Evolutionary conservation across 306 rosid genomes (phyloP), one percentile per base, ranked within the genome.

Genomic region (Cicer chorassanicum): DNA sequence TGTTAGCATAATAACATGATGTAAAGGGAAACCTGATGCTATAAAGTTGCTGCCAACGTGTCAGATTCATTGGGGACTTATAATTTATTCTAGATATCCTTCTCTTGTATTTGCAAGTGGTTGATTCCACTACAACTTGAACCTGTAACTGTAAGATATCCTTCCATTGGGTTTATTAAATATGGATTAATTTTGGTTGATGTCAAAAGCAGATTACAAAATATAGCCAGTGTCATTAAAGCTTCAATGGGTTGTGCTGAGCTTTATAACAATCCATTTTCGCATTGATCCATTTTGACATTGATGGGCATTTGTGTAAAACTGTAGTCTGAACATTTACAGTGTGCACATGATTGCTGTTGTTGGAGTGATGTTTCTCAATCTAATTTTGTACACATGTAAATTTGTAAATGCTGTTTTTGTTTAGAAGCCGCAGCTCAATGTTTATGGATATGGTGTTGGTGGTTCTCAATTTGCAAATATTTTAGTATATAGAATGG

Each of bases 241-340:
- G 64, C 54, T 41, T 40, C 70, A 41, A 64, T 44, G 62, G 15
- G 53, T 51, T 48, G 40, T 49, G 71, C 50, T 74, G 62, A 62
- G 59, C 61, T 46, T 61, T 49, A n/a, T 18, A n/a, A 62, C 9
- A 10, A 15, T 61, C 45, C 46, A 43, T 51, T 29, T 43, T 54
- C n/a, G 18, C 21, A 19, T 1, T 8, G 14, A 14, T 60, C 44
- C 45, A 44, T 53, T 34, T 44, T 55, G 9, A 40, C 48, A 53
- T 21, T 29, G 49, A 66, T 64, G 46, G 9, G 21, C 36, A 55
- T 67, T 67, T 19, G 53, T 24, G 40, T 59, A 44, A 45, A 59
- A 4, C 68, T 57, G 68, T 68, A 72, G 14, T 59, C 56, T 72
- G 15, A n/a, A 19, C 77, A 66, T 44, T 66, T 19, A 66, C 55